phyloP scores from a whole-genome alignment of 2,329 filamentous ascomycete species.

The Sclerotinia sclerotiorum region DNA sequence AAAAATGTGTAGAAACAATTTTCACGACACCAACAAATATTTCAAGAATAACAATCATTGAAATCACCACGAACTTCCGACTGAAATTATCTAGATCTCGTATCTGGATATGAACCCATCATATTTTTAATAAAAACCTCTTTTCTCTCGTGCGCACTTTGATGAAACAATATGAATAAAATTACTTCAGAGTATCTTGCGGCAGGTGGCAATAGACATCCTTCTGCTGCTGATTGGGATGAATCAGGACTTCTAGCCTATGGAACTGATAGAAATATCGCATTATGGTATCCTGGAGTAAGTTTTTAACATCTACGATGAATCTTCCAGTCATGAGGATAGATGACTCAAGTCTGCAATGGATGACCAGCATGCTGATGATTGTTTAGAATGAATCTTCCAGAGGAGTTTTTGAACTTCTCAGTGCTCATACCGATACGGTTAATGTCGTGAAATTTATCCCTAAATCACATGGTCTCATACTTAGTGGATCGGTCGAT shows the following conservation, averaged over 20 bases:
- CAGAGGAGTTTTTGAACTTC: slow-evolving; percentile 62
- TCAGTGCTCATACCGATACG: slow-evolving; percentile 73
- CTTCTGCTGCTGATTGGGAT: slow-evolving; percentile 88
- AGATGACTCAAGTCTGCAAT: not conserved
- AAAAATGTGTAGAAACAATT: slow-evolving; percentile 15
- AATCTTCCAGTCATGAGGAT: not conserved
- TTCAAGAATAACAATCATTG: not conserved
- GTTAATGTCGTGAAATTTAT: slow-evolving; percentile 86
- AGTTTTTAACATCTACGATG: slow-evolving; percentile 40
- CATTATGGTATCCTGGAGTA: slow-evolving; percentile 81
- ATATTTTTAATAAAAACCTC: not conserved
- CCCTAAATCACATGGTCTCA: slow-evolving; percentile 52
- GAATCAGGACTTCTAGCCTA: slow-evolving; percentile 74
- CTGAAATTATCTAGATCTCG: not conserved
- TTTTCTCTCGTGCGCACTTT: not conserved
- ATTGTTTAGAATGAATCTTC: slow-evolving; percentile 29
- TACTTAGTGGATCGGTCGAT: slow-evolving; percentile 83
- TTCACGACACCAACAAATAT: slow-evolving; percentile 20
- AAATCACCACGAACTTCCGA: not conserved
- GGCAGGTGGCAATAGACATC: slow-evolving; percentile 85
- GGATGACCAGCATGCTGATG: not conserved
- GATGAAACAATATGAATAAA: slow-evolving; percentile 31
- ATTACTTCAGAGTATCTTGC: slow-evolving; percentile 43
- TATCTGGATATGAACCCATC: not conserved
- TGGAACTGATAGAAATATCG: slow-evolving; percentile 85